These are phyloP conservation scores for Bathelium albidoporum DNA, from an alignment of 495 filamentous ascomycete species.

Conservation along the genomic window DNA sequence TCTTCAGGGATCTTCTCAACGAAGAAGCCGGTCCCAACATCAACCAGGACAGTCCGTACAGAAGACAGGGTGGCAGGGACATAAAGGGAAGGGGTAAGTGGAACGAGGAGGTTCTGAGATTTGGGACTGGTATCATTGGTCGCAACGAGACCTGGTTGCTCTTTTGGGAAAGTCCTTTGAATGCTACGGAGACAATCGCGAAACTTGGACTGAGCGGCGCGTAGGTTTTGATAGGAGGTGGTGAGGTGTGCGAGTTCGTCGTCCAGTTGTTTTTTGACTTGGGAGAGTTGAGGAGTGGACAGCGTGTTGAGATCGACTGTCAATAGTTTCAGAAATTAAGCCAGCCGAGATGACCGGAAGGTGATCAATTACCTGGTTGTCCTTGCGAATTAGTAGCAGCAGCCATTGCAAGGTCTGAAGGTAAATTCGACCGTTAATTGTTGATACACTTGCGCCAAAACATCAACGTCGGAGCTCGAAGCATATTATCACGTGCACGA, in stretches of 20 bases:
- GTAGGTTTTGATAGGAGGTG: slow-evolving; percentile 75
- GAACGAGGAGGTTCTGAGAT: slow-evolving; percentile 59
- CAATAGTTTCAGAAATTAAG: background rate
- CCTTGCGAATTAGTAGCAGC: background rate
- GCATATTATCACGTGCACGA: background rate
- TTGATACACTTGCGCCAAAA: background rate
- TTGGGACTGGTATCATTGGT: background rate
- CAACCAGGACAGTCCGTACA: slow-evolving; percentile 75
- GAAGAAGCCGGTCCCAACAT: slow-evolving; percentile 93
- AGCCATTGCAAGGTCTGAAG: background rate
- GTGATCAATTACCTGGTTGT: background rate
- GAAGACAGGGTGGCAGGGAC: slow-evolving; percentile 72
- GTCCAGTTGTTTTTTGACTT: slow-evolving; percentile 88
- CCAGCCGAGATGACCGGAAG: background rate
- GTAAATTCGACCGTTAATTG: background rate
- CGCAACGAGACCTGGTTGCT: background rate
- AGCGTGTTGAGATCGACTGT: slow-evolving; percentile 56
- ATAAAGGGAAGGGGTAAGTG: slow-evolving; percentile 86
- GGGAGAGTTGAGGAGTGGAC: slow-evolving; percentile 44
- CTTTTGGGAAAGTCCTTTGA: slow-evolving; percentile 1
- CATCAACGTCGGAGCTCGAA: background rate
- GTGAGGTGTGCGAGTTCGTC: slow-evolving; percentile 91
- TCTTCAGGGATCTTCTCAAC: slow-evolving; percentile 82
- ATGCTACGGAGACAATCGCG: slow-evolving; percentile 74
- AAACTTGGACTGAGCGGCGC: slow-evolving; percentile 83